These are phyloP conservation scores for Pseudogymnoascus sp. DNA, from an alignment of 2,329 filamentous ascomycete genomes.

Conservation along the genomic window DNA sequence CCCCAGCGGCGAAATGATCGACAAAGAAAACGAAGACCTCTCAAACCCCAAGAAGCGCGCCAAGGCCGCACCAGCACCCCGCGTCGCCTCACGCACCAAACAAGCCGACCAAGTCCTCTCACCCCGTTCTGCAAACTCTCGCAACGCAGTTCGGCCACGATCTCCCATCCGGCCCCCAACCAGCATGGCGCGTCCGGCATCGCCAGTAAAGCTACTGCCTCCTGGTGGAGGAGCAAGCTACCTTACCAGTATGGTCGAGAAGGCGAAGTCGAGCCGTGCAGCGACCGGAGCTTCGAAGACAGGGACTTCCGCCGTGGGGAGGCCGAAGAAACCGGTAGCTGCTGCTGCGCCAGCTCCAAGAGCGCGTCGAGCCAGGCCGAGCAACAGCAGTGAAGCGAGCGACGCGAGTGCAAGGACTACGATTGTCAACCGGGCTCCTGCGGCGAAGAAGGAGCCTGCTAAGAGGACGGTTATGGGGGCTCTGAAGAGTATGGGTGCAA, in stretches of 20 bases:
- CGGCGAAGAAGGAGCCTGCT: slow-evolving; percentile 31
- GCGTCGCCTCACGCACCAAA: slow-evolving; percentile 35
- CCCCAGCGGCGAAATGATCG: slow-evolving; percentile 55
- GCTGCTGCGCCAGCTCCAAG: slow-evolving; percentile 33
- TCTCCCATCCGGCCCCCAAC: slow-evolving; percentile 31
- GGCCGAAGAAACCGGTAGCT: slow-evolving; percentile 28
- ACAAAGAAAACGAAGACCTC: slow-evolving; percentile 68
- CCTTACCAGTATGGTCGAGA: slow-evolving; percentile 51
- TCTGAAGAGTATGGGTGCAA: slow-evolving; percentile 45
- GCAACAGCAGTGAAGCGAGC: slow-evolving; percentile 55
- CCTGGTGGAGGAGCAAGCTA: slow-evolving; percentile 36
- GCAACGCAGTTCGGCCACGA: slow-evolving; percentile 30
- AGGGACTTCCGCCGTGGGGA: slow-evolving; percentile 15
- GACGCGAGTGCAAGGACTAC: slow-evolving; percentile 55
- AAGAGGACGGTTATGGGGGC: slow-evolving; percentile 47
- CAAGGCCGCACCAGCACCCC: slow-evolving; percentile 28
- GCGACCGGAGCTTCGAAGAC: slow-evolving; percentile 30
- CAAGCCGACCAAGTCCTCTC: slow-evolving; percentile 61
- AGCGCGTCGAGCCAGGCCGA: slow-evolving; percentile 46
- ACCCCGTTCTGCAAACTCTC: slow-evolving; percentile 73
- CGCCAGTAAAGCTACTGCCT: slow-evolving; percentile 49
- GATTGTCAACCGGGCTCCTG: slow-evolving; percentile 35
- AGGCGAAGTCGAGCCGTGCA: slow-evolving; percentile 47
- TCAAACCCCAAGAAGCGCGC: slow-evolving; percentile 64
- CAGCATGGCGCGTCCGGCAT: slow-evolving; percentile 49